Conservation (phyloP, 2,329 filamentous ascomycete genomes). For the Drechslerella coelobrocha region DNA sequence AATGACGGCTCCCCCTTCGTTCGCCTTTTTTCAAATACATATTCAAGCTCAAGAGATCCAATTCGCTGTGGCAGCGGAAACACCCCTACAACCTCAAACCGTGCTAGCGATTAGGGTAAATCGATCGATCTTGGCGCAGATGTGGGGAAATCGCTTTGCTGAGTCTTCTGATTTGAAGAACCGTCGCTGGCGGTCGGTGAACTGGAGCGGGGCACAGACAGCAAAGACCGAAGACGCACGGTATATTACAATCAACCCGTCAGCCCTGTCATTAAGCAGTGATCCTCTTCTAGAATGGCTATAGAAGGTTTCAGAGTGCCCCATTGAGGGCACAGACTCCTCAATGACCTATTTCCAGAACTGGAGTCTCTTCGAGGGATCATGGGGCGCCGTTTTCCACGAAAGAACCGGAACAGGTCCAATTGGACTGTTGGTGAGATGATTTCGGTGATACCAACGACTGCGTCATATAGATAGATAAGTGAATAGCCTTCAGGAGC, state of each 20-base stretch:
- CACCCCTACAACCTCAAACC: constrained; percentile 16
- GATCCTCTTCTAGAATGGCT: constrained; percentile 48
- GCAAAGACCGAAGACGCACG: constrained; percentile 20
- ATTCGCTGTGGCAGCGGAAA: constrained; percentile 17
- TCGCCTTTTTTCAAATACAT: background rate
- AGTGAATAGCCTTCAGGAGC: no score
- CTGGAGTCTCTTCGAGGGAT: background rate
- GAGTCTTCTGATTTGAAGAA: constrained; percentile 25
- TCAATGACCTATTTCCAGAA: constrained; percentile 7
- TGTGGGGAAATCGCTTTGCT: constrained; percentile 32
- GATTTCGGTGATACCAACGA: constrained; percentile 5
- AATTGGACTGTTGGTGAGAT: no score
- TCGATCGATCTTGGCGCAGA: constrained; percentile 42
- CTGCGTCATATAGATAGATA: constrained; percentile 15
- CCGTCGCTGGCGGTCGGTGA: constrained; percentile 4
- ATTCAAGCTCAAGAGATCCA: background rate
- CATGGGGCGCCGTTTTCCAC: constrained; percentile 10
- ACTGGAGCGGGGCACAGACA: constrained; percentile 47
- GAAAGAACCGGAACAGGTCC: no score
- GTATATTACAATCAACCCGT: constrained; percentile 30
- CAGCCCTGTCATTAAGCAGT: constrained; percentile 47
- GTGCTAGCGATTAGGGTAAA: constrained; percentile 31
- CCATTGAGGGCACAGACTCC: constrained; percentile 28
- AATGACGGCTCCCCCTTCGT: constrained; percentile 14
- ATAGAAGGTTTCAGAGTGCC: constrained; percentile 49